Evolutionary conservation across 225 moss, liverwort and hornwort genomes (phyloP).

Genomic region (Rhytidiadelphus loreus): DNA sequence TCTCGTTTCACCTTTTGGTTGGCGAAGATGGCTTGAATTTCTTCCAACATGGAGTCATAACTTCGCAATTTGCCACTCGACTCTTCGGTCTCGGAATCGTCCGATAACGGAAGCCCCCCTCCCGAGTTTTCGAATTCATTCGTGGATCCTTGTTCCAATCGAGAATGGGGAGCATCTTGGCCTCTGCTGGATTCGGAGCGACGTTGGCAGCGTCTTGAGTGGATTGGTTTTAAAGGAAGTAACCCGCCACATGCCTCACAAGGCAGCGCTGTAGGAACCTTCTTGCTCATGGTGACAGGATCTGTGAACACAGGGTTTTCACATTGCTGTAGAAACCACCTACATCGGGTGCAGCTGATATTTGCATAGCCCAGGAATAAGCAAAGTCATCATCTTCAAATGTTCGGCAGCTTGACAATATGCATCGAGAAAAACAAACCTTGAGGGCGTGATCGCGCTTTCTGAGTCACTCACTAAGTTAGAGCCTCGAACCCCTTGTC

Average conservation of each 20-base stretch:
- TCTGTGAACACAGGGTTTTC: neutral
- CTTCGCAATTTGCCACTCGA: slow-evolving; percentile 1
- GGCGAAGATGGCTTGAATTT: slow-evolving; percentile 28
- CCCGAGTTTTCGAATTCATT: neutral
- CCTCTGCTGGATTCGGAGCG: neutral
- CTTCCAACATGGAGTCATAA: slow-evolving; percentile 7
- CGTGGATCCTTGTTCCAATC: neutral
- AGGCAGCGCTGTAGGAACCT: neutral
- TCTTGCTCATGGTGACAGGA: slow-evolving; percentile 1
- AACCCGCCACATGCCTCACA: slow-evolving; percentile 26
- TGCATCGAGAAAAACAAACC: neutral
- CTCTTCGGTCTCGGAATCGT: neutral
- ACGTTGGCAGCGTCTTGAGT: neutral
- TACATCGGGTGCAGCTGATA: neutral
- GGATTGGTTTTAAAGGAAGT: slow-evolving; percentile 10
- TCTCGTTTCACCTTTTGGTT: neutral
- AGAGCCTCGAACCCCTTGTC: neutral
- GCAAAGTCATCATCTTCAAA: neutral
- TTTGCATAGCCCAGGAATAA: neutral
- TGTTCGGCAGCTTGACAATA: neutral
- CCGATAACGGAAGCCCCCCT: neutral
- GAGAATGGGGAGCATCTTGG: neutral
- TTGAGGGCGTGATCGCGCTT: neutral
- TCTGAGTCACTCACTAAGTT: neutral
- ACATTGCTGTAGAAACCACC: neutral